Percentiles rank a stretch among this genome's conserved stretches.
These are phyloP conservation scores for Pachysandra terminalis DNA, from an alignment of 164 flowering plant genomes.

Conservation along the genomic window DNA sequence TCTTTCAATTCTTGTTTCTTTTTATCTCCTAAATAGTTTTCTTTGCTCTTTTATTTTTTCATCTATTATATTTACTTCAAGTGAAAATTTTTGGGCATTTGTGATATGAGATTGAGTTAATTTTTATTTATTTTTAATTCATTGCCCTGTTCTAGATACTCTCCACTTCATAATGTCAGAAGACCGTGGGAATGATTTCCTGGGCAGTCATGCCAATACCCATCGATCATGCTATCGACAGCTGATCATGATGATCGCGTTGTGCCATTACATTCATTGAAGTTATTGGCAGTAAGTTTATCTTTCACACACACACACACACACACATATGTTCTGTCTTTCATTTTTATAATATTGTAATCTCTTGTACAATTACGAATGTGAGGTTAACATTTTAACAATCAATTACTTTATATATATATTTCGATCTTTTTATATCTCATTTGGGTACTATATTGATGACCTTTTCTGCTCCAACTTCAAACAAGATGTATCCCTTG, in stretches of 20 bases:
- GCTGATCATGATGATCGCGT: constrained; percentile 99
- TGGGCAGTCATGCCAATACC: constrained; percentile 54
- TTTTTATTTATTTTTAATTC: too few species aligned
- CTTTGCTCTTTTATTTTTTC: not conserved
- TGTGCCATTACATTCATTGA: constrained; percentile 92
- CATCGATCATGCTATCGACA: constrained; percentile 88
- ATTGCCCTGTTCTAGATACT: constrained; percentile 50
- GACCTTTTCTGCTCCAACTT: not conserved
- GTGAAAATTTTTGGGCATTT: not conserved
- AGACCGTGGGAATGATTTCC: constrained; percentile 81
- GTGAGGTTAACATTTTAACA: too few species aligned
- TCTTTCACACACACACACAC: too few species aligned
- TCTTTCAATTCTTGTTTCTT: not conserved
- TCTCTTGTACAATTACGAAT: not conserved
- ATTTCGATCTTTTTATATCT: too few species aligned
- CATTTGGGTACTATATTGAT: not conserved
- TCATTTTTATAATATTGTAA: too few species aligned
- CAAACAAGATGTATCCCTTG: not conserved
- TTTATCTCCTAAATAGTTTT: too few species aligned
- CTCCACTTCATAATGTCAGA: constrained; percentile 94
- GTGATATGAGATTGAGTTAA: not conserved
- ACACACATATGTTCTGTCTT: not conserved
- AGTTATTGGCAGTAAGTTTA: constrained; percentile 79
- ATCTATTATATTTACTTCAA: too few species aligned
- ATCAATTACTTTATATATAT: too few species aligned